phyloP scores from a whole-genome alignment of 169 alveolate species.

The Perkinsus chesapeaki region DNA sequence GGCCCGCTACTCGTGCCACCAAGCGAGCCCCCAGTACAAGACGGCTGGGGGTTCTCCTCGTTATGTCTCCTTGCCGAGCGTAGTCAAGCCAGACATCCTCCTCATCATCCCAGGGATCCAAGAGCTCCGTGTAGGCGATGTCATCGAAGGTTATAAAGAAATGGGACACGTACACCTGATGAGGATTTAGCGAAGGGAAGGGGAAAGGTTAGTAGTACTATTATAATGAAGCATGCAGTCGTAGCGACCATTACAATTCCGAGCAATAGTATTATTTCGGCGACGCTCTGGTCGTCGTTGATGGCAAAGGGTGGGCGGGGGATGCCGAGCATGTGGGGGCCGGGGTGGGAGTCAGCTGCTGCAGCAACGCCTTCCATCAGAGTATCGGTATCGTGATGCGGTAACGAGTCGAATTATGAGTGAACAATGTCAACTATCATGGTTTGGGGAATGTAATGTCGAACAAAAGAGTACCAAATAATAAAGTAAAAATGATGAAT shows the following conservation, averaged over 20 bases:
- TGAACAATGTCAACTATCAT: no score
- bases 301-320: neutral
- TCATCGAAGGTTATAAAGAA: neutral
- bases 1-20: neutral
- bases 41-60: neutral
- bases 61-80: neutral
- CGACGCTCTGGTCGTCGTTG: neutral
- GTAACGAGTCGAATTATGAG: no score
- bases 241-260: neutral
- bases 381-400: no score
- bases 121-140: neutral
- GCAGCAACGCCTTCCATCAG: no score
- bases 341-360: neutral
- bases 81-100: neutral
- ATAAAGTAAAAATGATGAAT: no score
- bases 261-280: neutral
- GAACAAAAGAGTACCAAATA: no score
- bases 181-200: neutral
- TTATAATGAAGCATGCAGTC: neutral
- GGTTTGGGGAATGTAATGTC: no score
- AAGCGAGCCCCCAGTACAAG: neutral
- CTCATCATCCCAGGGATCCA: neutral
- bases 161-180: neutral
- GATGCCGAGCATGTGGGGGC: neutral
- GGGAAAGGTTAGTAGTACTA: neutral